Evolutionary conservation across 805 yeast species (phyloP).

Genomic region (Yarrowia bubula): DNA sequence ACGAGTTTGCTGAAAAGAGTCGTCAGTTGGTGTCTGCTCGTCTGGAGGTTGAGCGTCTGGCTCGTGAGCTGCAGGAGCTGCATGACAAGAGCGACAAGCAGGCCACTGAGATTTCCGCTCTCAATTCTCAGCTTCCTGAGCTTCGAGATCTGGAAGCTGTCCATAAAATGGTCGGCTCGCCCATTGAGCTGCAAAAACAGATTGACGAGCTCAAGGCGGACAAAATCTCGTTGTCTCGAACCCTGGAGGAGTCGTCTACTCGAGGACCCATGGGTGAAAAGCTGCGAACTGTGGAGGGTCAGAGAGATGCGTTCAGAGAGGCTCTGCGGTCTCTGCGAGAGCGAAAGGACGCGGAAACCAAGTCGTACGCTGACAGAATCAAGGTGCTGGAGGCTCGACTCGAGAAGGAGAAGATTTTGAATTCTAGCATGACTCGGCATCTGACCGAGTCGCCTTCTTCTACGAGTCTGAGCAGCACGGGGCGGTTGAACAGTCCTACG

Average conservation of each 20-base stretch:
- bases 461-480: background rate
- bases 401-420: constrained; percentile 33
- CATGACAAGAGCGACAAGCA: constrained; percentile 31
- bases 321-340: constrained; percentile 44
- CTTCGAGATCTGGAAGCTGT: constrained; percentile 33
- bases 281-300: constrained; percentile 38
- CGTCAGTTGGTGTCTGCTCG: constrained; percentile 21
- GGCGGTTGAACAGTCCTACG: constrained; percentile 3
- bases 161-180: constrained; percentile 34
- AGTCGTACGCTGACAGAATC: constrained; percentile 35
- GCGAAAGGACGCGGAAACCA: constrained; percentile 42
- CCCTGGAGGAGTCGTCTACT: constrained; percentile 37
- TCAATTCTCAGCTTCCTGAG: constrained; percentile 34
- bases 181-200: constrained; percentile 37
- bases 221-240: constrained; percentile 36
- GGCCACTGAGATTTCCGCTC: constrained; percentile 31
- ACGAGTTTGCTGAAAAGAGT: constrained; percentile 22
- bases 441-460: constrained; percentile 12
- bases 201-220: constrained; percentile 39
- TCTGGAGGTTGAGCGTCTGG: constrained; percentile 33
- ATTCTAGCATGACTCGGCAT: constrained; percentile 14
- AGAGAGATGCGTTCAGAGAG: constrained; percentile 43
- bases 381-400: constrained; percentile 36
- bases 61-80: constrained; percentile 36
- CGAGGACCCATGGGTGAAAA: constrained; percentile 41